Base-by-base conservation (phyloP, 2,329 filamentous ascomycete genomes). In the Aureobasidium melanogenum region DNA sequence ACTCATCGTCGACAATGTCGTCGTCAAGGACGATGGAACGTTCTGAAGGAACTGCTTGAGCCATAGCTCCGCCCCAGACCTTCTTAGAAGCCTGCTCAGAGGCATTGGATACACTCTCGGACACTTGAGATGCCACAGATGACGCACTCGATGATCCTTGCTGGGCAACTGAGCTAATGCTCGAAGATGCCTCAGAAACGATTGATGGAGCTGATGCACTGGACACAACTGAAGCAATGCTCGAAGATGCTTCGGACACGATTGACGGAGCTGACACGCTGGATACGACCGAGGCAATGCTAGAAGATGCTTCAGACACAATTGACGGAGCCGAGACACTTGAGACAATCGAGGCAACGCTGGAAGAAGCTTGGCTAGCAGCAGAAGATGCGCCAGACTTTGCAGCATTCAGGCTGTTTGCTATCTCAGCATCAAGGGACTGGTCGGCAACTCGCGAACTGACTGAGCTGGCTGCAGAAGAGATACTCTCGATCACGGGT, bases 21-120 rank as follows among this genome's bases (percentile, higher is more conserved):
- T 79, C 72, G 63, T 84, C 80, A 48, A 84, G 73, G 28, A 79
- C 70, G 36, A 81, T 73, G 24, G 78, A 74, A 60, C 75, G 76
- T 5, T 75, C 76, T 59, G 78, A 75, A 14, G 77, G 75, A 50
- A 82, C 69, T 39, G 76, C 71, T 66, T 82, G 77, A 48, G 81
- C 79, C 72, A 81, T 78, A 60, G 79, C 79, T 68, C 82, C 76
- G 67, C 78, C 80, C 67, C 78, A 82, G 32, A 84, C 79, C 68
- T 82, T 82, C 65, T 65, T 67, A 9, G 67, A 65, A 1, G 64
- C 67, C 32, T 66, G 62, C 8, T 58, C 52, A 26, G 65, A 64
- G 43, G 65, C 60, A 10, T 69, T 65, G 5, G 68, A 68, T 43
- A 68, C 65, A 63, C 67, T 69, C 24, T 70, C 65, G 7, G 74